Percentiles rank a stretch among this genome's conserved stretches.
Evolutionary conservation across 192 early-diverging fungal species (phyloP).

Genomic region (Coemansia sp.): DNA sequence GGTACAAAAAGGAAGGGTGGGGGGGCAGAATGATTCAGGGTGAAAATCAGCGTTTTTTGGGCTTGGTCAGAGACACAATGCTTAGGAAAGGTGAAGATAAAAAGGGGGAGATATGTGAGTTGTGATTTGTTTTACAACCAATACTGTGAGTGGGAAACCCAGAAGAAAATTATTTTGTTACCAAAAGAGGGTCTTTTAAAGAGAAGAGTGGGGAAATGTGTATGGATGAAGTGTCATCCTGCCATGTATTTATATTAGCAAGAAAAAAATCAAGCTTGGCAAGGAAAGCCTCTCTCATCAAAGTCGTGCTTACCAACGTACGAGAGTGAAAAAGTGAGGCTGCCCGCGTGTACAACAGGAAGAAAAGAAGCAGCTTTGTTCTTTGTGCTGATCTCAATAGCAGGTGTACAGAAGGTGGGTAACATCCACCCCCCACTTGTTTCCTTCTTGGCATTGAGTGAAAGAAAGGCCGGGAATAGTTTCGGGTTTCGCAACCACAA

Average conservation of each 20-base stretch:
- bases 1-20: too few relatives aligned
- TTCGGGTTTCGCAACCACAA: conserved; percentile 32
- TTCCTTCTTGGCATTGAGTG: not conserved
- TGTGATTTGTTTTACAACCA: too few relatives aligned
- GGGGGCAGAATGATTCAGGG: too few relatives aligned
- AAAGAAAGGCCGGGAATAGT: conserved; percentile 18
- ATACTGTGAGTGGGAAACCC: not conserved
- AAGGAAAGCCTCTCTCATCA: too few relatives aligned
- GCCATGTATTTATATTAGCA: too few relatives aligned
- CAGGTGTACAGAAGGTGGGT: not conserved
- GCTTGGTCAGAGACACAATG: too few relatives aligned
- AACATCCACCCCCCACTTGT: not conserved
- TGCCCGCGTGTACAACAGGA: not conserved
- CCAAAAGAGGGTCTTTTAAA: not conserved
- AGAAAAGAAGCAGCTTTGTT: not conserved
- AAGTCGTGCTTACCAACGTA: too few relatives aligned
- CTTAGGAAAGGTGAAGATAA: too few relatives aligned
- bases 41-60: too few relatives aligned
- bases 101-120: too few relatives aligned
- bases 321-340: conserved; percentile 3
- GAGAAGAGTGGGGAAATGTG: not conserved
- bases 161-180: conserved; percentile 2
- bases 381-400: not conserved
- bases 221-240: not conserved
- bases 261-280: too few relatives aligned